Evolutionary conservation across 306 rosid species (phyloP), one percentile per base, ranked within the genome.

Genomic region (Betula pendula): DNA sequence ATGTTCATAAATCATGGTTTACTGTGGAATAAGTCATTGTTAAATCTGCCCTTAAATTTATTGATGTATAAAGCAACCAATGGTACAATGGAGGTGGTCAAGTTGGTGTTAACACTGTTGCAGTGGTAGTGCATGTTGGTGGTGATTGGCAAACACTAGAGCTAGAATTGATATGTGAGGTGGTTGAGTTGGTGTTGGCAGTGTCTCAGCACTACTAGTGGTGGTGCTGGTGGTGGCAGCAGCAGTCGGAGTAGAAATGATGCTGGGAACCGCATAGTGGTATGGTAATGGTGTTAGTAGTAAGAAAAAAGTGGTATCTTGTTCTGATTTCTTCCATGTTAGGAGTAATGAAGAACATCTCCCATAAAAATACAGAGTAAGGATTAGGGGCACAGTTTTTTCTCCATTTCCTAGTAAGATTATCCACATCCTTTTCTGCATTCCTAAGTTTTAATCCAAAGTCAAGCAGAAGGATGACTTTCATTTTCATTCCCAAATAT

Each of bases 361-460:
- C 17, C 68, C 20, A 29, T 62, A 33, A 29, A 62, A 29, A 62
- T 62, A 6, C 44, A 33, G 31, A 62, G 44, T 6, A 62, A 62
- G 44, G 42, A 62, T 62, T 62, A 62, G 42, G 44, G 22, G 22
- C 13, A 31, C 68, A 62, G 31, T 62, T 31, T 31, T 60, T 62
- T 62, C 2, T 17, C 44, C 42, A 29, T 16, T 62, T 62, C 42
- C 43, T 16, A 20, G 12, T 14, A 24, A 56, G 63, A 56, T 25
- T 56, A 11, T 56, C 63, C 33, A 56, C 31, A 9, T 56, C 31
- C 63, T 2, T 63, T 65, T 40, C 20, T 33, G 35, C 47, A 29
- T 78, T 49, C 60, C 47, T 38, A 24, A 24, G 12, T 60, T 70
- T 31, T 42, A 33, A 70, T 70, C 63, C 74, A 31, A 77, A 58